Evolutionary conservation across 2,329 filamentous ascomycete genomes (phyloP).

Genomic region (Lasiodiplodia citricola): DNA sequence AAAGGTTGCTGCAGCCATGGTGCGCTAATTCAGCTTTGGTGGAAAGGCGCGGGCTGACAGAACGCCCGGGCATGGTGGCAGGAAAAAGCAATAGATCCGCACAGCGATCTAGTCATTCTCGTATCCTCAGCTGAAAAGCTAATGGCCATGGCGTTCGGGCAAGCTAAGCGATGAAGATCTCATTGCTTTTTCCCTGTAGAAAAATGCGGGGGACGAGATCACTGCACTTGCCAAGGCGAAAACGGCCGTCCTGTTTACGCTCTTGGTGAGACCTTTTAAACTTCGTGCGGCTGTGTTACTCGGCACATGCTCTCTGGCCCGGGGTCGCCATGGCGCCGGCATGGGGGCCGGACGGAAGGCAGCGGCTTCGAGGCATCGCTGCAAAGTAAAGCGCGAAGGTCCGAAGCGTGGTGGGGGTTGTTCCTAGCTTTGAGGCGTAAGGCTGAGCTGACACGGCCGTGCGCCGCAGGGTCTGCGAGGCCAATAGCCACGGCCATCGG

Average conservation of each 20-base stretch:
- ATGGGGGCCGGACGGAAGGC: conserved; percentile 5
- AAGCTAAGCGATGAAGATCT: conserved; percentile 5
- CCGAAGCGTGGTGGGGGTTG: background rate
- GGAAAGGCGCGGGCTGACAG: background rate
- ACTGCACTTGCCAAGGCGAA: conserved; percentile 1
- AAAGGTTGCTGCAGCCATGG: background rate
- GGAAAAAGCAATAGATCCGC: conserved; percentile 5
- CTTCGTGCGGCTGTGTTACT: background rate
- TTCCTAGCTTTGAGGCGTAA: conserved; percentile 8
- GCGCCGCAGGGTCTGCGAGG: background rate
- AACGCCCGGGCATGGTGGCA: background rate
- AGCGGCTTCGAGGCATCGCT: background rate
- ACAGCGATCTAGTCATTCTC: background rate
- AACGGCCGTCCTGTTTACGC: background rate
- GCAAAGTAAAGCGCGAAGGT: background rate
- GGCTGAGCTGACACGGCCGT: conserved; percentile 13
- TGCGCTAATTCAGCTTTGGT: background rate
- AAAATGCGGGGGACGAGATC: background rate
- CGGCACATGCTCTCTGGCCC: background rate
- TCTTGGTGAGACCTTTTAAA: background rate
- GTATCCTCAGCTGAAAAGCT: background rate
- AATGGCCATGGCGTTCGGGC: background rate
- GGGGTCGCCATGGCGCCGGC: background rate
- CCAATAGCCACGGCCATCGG: background rate
- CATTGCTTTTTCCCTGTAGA: background rate